Evolutionary conservation across 2,329 filamentous ascomycete genomes (phyloP), one percentile per base, ranked within the genome.

Genomic region (Sarocladiaceae sp.): DNA sequence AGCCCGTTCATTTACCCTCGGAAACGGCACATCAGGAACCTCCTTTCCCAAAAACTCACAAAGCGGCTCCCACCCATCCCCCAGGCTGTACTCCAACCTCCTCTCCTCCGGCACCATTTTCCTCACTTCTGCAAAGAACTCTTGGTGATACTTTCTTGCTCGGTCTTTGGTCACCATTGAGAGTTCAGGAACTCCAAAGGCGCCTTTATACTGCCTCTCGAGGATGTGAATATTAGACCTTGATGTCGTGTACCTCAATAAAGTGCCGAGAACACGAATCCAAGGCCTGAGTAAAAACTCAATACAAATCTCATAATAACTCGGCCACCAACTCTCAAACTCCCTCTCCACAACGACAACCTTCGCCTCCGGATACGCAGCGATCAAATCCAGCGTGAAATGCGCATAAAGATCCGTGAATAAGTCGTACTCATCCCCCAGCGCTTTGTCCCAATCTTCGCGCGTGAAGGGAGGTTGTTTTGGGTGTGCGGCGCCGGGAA

Each of bases 31-130:
- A 25, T 42, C 37, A 11, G 18, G 37, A n/a, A 42, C 18, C 15
- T 7, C 7, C 36, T 40, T 60, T 2, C 57, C 61, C 15, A 66
- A 52, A 31, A 65, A 64, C 23, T 55, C 31, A 33, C 63, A 65
- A 23, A 66, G 52, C 1, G 62, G 59, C 25, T 42, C 55, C 59
- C 63, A 64, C 3, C 63, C 64, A 15, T 57, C 52, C 13, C 47
- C 55, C 3, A 60, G 25, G 11, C 50, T 48, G 36, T 55, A 64
- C 36, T 64, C 54, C 49, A 66, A 46, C 33, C 62, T n/a, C 20
- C 50, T 44, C 33, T 56, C 57, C 8, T 28, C 25, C 12, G 57
- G 36, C 11, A 57, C 54, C 3, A 54, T 28, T 15, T 49, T 51
- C 12, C 55, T 35, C 5, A 63, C 42, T 25, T 55, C 50, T 6